phyloP scores from a whole-genome alignment of 768 basidiomycete genomes.

The Termitomyces sp. region DNA sequence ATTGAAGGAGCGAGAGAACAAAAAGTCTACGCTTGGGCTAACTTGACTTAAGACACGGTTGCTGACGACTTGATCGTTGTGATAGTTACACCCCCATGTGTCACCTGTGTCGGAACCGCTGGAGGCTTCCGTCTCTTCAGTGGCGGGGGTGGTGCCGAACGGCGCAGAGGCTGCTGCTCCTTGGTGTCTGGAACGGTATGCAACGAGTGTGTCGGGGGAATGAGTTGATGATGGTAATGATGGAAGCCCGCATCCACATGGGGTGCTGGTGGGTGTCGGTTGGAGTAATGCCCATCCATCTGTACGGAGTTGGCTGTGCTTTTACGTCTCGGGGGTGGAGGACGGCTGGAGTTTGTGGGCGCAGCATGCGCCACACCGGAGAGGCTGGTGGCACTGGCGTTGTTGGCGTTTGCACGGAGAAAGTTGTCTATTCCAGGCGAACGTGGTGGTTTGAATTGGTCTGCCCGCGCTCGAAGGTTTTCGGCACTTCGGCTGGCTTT shows the following conservation, averaged over 20 bases:
- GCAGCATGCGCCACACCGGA: slow-evolving; percentile 15
- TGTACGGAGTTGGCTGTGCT: slow-evolving; percentile 22
- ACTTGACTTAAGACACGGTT: slow-evolving; percentile 1
- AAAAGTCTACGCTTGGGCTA: neutral
- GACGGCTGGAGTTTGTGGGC: slow-evolving; percentile 1
- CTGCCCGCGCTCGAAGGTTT: slow-evolving; percentile 36
- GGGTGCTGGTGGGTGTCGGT: slow-evolving; percentile 5
- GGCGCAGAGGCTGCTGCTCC: slow-evolving; percentile 29
- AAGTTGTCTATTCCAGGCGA: slow-evolving; percentile 29
- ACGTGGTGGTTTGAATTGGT: slow-evolving; percentile 24
- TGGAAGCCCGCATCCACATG: slow-evolving; percentile 11
- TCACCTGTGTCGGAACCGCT: slow-evolving; percentile 53
- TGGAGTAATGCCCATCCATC: slow-evolving; percentile 18
- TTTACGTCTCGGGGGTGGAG: slow-evolving; percentile 19
- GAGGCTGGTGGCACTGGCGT: slow-evolving; percentile 36
- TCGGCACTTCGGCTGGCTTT: slow-evolving; percentile 71
- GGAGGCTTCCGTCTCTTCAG: slow-evolving; percentile 70
- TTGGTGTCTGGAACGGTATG: neutral
- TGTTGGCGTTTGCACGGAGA: slow-evolving; percentile 36
- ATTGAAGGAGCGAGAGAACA: neutral
- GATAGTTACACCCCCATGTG: slow-evolving; percentile 52
- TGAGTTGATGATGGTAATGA: slow-evolving; percentile 13
- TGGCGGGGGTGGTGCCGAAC: slow-evolving; percentile 65
- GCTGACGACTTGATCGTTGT: slow-evolving; percentile 53
- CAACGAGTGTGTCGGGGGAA: slow-evolving; percentile 6